Evolutionary conservation across 2,329 filamentous ascomycete species (phyloP), one percentile per base, ranked within the genome.

Genomic region (Calonectria pauciramosa): DNA sequence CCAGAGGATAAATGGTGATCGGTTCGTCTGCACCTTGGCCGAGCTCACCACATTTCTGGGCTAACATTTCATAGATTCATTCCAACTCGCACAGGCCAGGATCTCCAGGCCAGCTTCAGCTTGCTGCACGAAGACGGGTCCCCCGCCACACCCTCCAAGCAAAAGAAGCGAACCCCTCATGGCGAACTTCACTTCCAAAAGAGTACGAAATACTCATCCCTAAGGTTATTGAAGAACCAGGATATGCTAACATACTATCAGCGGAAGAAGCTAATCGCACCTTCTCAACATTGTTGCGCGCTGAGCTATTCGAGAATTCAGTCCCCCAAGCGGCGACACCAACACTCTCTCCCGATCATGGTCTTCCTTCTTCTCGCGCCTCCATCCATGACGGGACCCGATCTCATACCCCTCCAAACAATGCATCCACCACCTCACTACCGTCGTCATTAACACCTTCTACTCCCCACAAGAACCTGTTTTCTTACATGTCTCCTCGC

Each of bases 401-500:
- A 81, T 94, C 95, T 65, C 93, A 94, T 78, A 98, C 96, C 8
- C 96, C 96, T 59, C 96, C 96, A 32, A 92, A 90, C 73, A 92
- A 93, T 79, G 85, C 86, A 23, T 88, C 92, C 18, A 87, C 90
- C 18, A 88, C 92, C 16, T 89, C 91, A 30, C 86, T 96, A n/a
- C 93, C 94, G 14, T 91, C 94, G 2, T 93, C 92, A 71, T 89
- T 97, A 73, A 98, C 96, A 0, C 97, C 97, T 0, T 98, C 96
- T 1, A 99, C 97, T 5, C 97, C 97, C 13, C 96, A 98, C 85
- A 99, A 98, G 87, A 99, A 99, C 79, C 91, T 99, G 49, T 99
- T 99, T 83, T 95, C 94, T 32, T 98, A 98, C 84, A 93, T 95
- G 85, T 96, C 95, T 3, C 94, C 95, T 2, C 89, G 90, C 30